phyloP scores from a whole-genome alignment of 768 basidiomycete genomes.

The Russula foetens region DNA sequence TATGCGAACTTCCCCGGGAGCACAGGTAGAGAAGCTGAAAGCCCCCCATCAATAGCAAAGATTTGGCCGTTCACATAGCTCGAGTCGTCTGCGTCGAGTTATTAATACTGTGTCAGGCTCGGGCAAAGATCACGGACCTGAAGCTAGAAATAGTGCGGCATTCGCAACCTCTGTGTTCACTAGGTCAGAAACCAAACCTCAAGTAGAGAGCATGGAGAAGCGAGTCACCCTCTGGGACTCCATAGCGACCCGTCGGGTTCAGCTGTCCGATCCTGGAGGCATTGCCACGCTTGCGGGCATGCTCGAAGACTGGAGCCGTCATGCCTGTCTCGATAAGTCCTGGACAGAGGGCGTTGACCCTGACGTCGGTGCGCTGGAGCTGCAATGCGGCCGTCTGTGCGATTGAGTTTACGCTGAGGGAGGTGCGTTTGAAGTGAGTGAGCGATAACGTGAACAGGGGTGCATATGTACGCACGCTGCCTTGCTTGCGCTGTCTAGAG shows the following conservation, averaged over 20 bases:
- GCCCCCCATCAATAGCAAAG: constrained; percentile 79
- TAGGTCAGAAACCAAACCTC: constrained; percentile 8
- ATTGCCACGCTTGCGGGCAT: constrained; percentile 69
- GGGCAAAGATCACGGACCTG: constrained; percentile 40
- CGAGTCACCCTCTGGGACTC: constrained; percentile 63
- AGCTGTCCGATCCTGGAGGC: constrained; percentile 70
- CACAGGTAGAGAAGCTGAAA: constrained; percentile 73
- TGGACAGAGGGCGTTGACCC: constrained; percentile 86
- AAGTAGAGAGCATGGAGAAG: background rate
- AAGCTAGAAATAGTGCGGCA: constrained; percentile 78
- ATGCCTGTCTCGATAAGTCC: constrained; percentile 92
- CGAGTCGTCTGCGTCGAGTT: constrained; percentile 53
- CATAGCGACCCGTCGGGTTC: constrained; percentile 77
- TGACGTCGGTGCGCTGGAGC: constrained; percentile 72
- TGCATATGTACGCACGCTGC: constrained; percentile 57
- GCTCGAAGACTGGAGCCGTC: constrained; percentile 71
- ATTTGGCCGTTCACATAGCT: constrained; percentile 92
- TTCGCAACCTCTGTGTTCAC: constrained; percentile 68
- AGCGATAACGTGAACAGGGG: background rate
- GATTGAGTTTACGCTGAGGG: constrained; percentile 71
- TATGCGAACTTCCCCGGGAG: constrained; percentile 67
- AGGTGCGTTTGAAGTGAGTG: constrained; percentile 6
- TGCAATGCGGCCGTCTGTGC: constrained; percentile 78
- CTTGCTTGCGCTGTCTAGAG: constrained; percentile 82
- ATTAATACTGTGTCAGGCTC: background rate